Conservation (phyloP, 176 grass and related monocot species). For the Triticum timopheevii region DNA sequence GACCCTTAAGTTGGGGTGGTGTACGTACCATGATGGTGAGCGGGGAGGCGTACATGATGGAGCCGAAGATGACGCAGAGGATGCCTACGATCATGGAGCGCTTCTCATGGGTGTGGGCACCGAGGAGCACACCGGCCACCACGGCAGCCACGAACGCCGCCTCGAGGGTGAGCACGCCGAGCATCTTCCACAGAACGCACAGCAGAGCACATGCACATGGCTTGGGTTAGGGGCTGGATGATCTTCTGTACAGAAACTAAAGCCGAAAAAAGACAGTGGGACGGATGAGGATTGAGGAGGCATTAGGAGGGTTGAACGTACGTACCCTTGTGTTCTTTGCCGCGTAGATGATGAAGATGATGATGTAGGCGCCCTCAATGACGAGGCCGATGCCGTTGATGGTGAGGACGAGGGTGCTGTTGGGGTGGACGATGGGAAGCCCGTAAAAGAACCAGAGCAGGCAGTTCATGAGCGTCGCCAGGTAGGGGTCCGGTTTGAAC, state of each 20-base stretch:
- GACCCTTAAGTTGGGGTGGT: not conserved
- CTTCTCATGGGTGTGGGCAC: slow-evolving; percentile 15
- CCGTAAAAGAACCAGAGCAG: slow-evolving; percentile 74
- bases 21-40: no score
- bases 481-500: slow-evolving; percentile 65
- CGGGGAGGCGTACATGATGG: no score
- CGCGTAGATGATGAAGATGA: slow-evolving; percentile 46
- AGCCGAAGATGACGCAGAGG: no score
- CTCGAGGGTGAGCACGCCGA: slow-evolving; percentile 41
- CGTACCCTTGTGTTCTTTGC: not conserved
- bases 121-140: slow-evolving; percentile 35
- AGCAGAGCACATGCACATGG: no score
- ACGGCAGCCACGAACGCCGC: slow-evolving; percentile 40
- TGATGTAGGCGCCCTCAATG: slow-evolving; percentile 51
- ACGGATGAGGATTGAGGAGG: no score
- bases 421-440: slow-evolving; percentile 43
- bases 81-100: no score
- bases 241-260: no score
- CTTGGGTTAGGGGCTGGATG: no score
- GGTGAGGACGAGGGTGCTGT: slow-evolving; percentile 56
- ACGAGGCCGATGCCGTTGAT: slow-evolving; percentile 47
- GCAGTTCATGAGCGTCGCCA: slow-evolving; percentile 79
- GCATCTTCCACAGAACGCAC: slow-evolving; percentile 17
- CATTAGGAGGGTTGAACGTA: no score
- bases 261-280: no score